Evolutionary conservation across 371 early-diverging fungal species (phyloP).

Genomic region (Batrachochytrium dendrobatidis): DNA sequence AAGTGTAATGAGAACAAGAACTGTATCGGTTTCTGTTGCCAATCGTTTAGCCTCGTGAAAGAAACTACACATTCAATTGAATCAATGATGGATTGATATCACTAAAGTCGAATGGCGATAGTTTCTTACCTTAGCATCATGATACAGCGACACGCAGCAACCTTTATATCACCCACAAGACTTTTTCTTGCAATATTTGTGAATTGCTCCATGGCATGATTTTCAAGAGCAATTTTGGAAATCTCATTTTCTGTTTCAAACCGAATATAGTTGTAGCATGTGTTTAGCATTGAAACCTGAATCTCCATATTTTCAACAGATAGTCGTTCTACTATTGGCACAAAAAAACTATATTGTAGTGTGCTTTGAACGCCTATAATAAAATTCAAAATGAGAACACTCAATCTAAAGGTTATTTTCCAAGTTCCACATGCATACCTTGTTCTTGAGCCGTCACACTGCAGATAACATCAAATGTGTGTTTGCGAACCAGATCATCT

Average conservation of each 20-base stretch:
- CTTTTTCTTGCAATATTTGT: slow-evolving; percentile 26
- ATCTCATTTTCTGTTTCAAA: slow-evolving; percentile 23
- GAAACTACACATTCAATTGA: slow-evolving; percentile 17
- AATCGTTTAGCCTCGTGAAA: slow-evolving; percentile 32
- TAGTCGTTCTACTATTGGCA: slow-evolving; percentile 24
- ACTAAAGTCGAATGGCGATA: too few species aligned
- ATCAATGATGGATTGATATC: neutral
- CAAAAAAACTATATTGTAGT: slow-evolving; percentile 9
- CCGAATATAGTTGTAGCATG: slow-evolving; percentile 36
- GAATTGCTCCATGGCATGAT: slow-evolving; percentile 33
- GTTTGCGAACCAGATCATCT: slow-evolving; percentile 28
- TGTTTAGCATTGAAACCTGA: slow-evolving; percentile 34
- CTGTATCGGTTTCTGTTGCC: slow-evolving; percentile 27
- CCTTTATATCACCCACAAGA: slow-evolving; percentile 31
- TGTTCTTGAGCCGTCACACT: slow-evolving; percentile 22
- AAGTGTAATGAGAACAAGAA: slow-evolving; percentile 28
- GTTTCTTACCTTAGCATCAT: slow-evolving; percentile 34
- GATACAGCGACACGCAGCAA: slow-evolving; percentile 34
- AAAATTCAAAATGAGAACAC: neutral
- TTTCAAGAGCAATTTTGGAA: slow-evolving; percentile 26
- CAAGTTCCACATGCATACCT: slow-evolving; percentile 10
- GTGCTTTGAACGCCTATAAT: neutral
- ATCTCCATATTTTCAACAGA: slow-evolving; percentile 34
- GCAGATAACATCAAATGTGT: slow-evolving; percentile 24
- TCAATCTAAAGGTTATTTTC: neutral